Conservation (phyloP, 768 basidiomycete species). For the Mycena epipterygia region DNA sequence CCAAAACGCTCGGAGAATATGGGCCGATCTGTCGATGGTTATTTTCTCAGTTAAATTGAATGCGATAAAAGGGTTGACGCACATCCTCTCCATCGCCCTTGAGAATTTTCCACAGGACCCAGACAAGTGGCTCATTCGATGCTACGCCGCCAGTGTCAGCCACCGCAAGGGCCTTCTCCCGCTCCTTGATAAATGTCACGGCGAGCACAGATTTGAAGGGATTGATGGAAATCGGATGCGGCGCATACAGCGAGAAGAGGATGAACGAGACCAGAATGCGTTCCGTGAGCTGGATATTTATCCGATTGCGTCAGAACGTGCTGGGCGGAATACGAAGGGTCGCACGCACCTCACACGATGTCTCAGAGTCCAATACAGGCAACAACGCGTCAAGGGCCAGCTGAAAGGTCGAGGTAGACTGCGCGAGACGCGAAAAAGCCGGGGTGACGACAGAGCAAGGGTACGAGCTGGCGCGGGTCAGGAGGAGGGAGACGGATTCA, state of each 20-base stretch:
- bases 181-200: slow-evolving; percentile 76
- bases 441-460: slow-evolving; percentile 85
- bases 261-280: slow-evolving; percentile 86
- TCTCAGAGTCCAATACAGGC: slow-evolving; percentile 73
- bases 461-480: slow-evolving; percentile 74
- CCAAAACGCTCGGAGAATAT: slow-evolving; percentile 82
- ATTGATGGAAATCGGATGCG: slow-evolving; percentile 84
- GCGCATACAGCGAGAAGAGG: slow-evolving; percentile 84
- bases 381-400: slow-evolving; percentile 86
- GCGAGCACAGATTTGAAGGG: slow-evolving; percentile 84
- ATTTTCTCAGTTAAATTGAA: background rate
- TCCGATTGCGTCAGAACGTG: no score
- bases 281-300: slow-evolving; percentile 70
- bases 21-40: slow-evolving; percentile 81
- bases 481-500: slow-evolving; percentile 76
- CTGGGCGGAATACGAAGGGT: slow-evolving; percentile 26
- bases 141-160: slow-evolving; percentile 64
- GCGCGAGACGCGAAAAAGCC: slow-evolving; percentile 82
- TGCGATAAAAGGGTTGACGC: slow-evolving; percentile 43
- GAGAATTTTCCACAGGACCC: slow-evolving; percentile 90
- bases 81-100: slow-evolving; percentile 89
- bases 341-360: slow-evolving; percentile 66
- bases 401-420: slow-evolving; percentile 83
- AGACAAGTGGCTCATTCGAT: slow-evolving; percentile 83
- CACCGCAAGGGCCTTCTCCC: slow-evolving; percentile 68